Base-by-base conservation (phyloP, 257 asterid genomes). In the Gynochthodes officinalis region DNA sequence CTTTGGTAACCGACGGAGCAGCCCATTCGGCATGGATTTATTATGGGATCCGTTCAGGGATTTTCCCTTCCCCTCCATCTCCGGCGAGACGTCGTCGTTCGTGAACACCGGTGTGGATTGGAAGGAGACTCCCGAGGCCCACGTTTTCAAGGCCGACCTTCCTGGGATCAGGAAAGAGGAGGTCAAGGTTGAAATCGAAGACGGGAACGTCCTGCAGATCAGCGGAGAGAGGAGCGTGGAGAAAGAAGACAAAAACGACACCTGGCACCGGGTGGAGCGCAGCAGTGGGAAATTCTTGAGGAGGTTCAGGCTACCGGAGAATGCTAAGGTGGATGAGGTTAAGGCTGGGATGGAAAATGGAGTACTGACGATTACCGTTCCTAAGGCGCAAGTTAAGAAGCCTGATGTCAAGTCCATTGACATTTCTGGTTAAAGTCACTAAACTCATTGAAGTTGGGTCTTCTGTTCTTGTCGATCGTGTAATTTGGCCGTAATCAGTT, bases 161-260 rank as follows among this genome's bases (percentile, higher is more conserved):
- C 77, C 77, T 8, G 77, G 77, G 30, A 54, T 74, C 15, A 74
- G 65, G 67, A 54, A 74, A 37, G 72, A 64, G 44, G 77, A 74
- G 33, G 59, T 74, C 57, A 74, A 74, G 46, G 77, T 73, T 19
- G 77, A 73, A n/a, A 64, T 73, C 42, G 77, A 37, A 27, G 77
- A 50, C 23, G 65, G 49, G 11, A 53, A 69, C 4, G 68, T 57
- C 27, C n/a, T 75, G 32, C 68, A 43, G 69, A 67, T 75, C 4
- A 75, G 62, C n/a, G 78, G 78, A 4, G 78, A 75, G 69, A 75
- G 78, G 78, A 75, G 16, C 3, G 78, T 75, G 68, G 73, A 74
- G 78, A 74, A 74, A 14, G 73, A 74, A 49, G 78, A 74, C 15
- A 74, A 55, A 68, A 75, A 67, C 8, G 78, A 75, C 4, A 75